Evolutionary conservation across 192 early-diverging fungal species (phyloP), one percentile per base, ranked within the genome.

Genomic region (Coemansia sp.): DNA sequence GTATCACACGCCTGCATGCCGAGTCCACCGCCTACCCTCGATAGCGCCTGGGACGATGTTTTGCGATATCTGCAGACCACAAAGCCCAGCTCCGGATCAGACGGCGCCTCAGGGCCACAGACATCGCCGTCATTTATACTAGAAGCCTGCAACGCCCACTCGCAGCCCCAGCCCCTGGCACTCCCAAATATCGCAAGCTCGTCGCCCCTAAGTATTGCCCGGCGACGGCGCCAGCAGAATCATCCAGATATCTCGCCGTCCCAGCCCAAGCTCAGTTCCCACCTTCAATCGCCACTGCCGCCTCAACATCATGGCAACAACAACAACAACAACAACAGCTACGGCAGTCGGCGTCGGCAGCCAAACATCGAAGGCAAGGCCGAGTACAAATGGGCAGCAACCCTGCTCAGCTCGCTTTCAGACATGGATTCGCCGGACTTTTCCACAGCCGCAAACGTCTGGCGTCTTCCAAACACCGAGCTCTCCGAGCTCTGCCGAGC

Each of bases 391-490:
- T 71, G 69, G 75, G 75, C 75, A 19, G 42, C 28, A 2, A 54
- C 30, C 11, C 22, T 36, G 54, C 66, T 77, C 11, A 48, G 23
- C 13, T 29, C 65, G 20, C 54, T 77, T 16, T 65, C 69, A 7
- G 39, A 42, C 39, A 53, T 49, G 9, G 62, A 65, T 19, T 49
- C 61, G 2, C 61, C 63, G 3, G 72, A 69, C 32, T 57, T 64
- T 48, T 22, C 62, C 6, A 20, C 29, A 11, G 46, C 49, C 0
- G 20, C 62, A 2, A 28, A 45, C 22, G 47, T 71, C 1, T 77
- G 75, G 75, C 69, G 49, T 58, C 51, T 77, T 14, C 69, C 75
- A 4, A 61, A 51, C 58, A 20, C 65, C 6, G n/a, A 16, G 14
- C 51, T 77, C 6, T 36, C 48, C 0, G 29, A 25, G 29, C 67